Base-by-base conservation (phyloP, 805 yeast genomes). In the Saturnispora dispora region DNA sequence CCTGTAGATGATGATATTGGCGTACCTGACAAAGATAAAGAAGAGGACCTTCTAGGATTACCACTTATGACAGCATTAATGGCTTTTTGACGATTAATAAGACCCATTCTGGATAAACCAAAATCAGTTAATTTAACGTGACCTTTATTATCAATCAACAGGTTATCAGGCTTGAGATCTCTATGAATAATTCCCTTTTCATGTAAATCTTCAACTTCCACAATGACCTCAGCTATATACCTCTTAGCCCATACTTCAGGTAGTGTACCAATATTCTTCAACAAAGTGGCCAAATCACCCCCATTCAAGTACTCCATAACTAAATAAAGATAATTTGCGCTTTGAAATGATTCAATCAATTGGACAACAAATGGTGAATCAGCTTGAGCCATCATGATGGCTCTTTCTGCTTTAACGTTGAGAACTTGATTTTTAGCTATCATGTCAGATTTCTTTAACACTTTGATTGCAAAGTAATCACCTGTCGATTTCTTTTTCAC, bases 231-330 rank as follows among this genome's bases (percentile, higher is more conserved):
- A 0, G 96, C 90, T 50, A 88, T 77, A 58, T 93, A 93, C 56
- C 86, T 76, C 55, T 76, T 81, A 0, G 88, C 80, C 98, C 98
- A 93, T 42, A 80, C 81, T 57, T 85, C 87, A 0, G 96, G 91
- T 23, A 93, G 67, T 2, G 82, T 81, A 0, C 96, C 96, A 64
- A 91, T 74, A 67, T 82, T 78, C 60, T 87, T 86, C 27, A 93
- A 70, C 48, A 95, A 70, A 0, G 96, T 83, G 0, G 97, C 93
- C 61, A 91, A 79, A 65, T 93, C 99, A 33, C 99, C 99, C 42
- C 99, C 99, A 58, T 85, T 88, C 39, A 93, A 71, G 62, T 88
- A 93, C 64, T 93, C 99, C 98, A 95, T 91, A 2, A 93, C 99
- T 58, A 93, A 72, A 61, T 87, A 93, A 17, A 93, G 71, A 63